Evolutionary conservation across 768 basidiomycete genomes (phyloP).

Genomic region (Russula olivacea): DNA sequence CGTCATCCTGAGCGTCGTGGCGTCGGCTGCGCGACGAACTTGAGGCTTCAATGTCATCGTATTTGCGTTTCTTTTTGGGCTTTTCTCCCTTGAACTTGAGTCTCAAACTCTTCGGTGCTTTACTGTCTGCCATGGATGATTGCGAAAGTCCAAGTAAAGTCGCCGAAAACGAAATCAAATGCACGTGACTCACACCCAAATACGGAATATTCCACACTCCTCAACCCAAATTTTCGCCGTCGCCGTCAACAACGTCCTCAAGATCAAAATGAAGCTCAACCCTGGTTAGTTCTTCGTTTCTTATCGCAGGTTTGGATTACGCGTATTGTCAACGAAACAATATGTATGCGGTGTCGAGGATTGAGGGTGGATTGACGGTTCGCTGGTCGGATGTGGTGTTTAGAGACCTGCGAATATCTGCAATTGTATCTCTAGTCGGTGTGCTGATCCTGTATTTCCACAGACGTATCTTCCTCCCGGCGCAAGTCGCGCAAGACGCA

Average conservation of each 20-base stretch:
- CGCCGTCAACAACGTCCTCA: conserved; percentile 47
- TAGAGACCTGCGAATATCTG: neutral
- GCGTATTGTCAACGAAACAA: conserved; percentile 24
- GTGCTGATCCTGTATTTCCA: conserved; percentile 30
- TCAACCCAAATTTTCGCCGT: conserved; percentile 32
- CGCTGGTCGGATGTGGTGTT: conserved; percentile 10
- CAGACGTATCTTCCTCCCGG: conserved; percentile 87
- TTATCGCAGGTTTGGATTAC: conserved; percentile 24
- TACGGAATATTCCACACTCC: conserved; percentile 4
- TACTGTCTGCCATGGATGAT: conserved; percentile 27
- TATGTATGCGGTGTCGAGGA: conserved; percentile 29
- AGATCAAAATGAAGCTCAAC: conserved; percentile 79
- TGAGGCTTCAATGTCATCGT: conserved; percentile 46
- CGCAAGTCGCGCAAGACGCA: conserved; percentile 99
- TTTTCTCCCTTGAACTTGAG: conserved; percentile 91
- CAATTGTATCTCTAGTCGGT: conserved; percentile 26
- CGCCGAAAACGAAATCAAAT: neutral
- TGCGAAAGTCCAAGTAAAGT: conserved; percentile 29
- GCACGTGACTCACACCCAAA: conserved; percentile 24
- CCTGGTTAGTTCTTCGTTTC: conserved; percentile 54
- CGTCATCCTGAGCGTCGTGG: conserved; percentile 52
- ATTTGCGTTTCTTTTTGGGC: conserved; percentile 73
- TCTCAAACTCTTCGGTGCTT: conserved; percentile 34
- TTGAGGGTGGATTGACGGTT: conserved; percentile 51
- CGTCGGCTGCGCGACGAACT: conserved; percentile 41